Conservation (phyloP, 1,284 basidiomycete species). For the Coniferiporia sulphurascens region DNA sequence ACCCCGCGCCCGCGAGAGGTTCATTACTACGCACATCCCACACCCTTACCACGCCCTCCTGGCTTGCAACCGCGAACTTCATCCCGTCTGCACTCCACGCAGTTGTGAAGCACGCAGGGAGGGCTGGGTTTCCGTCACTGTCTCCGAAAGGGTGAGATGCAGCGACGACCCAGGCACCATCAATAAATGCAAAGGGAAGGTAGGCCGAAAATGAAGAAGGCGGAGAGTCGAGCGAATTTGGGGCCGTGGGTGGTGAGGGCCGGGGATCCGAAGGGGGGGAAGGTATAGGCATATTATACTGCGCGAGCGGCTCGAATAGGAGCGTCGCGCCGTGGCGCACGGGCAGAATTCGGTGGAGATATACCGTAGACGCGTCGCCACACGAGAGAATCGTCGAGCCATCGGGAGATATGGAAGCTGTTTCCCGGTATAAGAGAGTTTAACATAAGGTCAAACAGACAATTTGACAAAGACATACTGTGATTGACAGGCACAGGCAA, state of each 20-base stretch:
- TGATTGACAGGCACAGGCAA: slow-evolving; percentile 70
- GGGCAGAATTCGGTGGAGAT: slow-evolving; percentile 55
- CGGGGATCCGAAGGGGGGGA: slow-evolving; percentile 20
- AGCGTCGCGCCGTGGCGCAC: slow-evolving; percentile 48
- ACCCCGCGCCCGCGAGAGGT: slow-evolving; percentile 45
- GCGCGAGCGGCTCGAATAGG: slow-evolving; percentile 52
- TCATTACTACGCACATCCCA: slow-evolving; percentile 74
- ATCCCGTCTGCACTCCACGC: slow-evolving; percentile 76
- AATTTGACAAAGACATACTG: slow-evolving; percentile 35
- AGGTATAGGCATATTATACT: slow-evolving; percentile 50
- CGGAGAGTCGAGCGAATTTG: too few relatives aligned
- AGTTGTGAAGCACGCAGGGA: slow-evolving; percentile 69
- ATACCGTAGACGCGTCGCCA: slow-evolving; percentile 80
- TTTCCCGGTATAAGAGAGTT: slow-evolving; percentile 19
- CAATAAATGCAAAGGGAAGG: slow-evolving; percentile 44
- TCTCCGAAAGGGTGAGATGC: background rate
- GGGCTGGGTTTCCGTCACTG: background rate
- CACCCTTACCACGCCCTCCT: slow-evolving; percentile 78
- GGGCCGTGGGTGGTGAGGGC: slow-evolving; percentile 16
- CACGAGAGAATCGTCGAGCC: slow-evolving; percentile 80
- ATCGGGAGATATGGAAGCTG: slow-evolving; percentile 81
- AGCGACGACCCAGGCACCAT: slow-evolving; percentile 27
- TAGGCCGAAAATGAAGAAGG: slow-evolving; percentile 26
- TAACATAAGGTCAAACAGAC: slow-evolving; percentile 27
- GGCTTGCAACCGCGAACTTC: slow-evolving; percentile 82